Evolutionary conservation across 371 early-diverging fungal species (phyloP).

Genomic region (Actinomortierella wolfii): DNA sequence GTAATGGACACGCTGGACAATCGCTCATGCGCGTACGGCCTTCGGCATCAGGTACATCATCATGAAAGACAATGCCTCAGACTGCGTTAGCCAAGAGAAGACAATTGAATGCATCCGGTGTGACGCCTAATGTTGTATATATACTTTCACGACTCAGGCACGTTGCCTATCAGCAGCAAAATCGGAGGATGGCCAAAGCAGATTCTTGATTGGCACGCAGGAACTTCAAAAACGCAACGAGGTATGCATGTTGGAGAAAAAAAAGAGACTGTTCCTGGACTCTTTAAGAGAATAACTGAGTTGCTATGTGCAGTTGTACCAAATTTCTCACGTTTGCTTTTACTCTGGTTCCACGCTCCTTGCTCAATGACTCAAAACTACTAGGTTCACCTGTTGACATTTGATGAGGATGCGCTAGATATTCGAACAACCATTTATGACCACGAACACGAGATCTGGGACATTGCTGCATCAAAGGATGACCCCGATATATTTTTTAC

Average conservation of each 20-base stretch:
- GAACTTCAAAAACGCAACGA: conserved; percentile 64
- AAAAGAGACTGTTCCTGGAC: conserved; percentile 2
- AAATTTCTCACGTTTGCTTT: conserved; percentile 5
- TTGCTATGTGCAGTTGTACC: neutral
- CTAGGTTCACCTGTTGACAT: conserved; percentile 36
- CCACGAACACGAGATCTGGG: conserved; percentile 77
- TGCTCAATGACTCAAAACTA: too few relatives aligned
- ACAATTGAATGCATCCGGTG: too few relatives aligned
- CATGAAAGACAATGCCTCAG: neutral
- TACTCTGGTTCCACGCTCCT: neutral
- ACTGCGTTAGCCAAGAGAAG: too few relatives aligned
- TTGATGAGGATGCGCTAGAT: conserved; percentile 49
- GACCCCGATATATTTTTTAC: conserved; percentile 70
- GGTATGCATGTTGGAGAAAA: conserved; percentile 38
- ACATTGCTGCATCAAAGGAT: conserved; percentile 68
- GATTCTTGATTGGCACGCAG: conserved; percentile 80
- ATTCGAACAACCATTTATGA: conserved; percentile 65
- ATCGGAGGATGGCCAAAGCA: conserved; percentile 66
- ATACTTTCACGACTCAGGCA: conserved; percentile 50
- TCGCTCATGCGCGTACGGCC: conserved; percentile 68
- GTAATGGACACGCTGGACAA: conserved; percentile 36
- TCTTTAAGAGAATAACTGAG: conserved; percentile 4
- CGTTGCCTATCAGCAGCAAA: conserved; percentile 69
- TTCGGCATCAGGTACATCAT: conserved; percentile 66
- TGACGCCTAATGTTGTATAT: neutral